These are phyloP conservation scores for Dryadomyces quercus-mongolicae DNA, from an alignment of 2,329 filamentous ascomycete species.

Conservation along the genomic window DNA sequence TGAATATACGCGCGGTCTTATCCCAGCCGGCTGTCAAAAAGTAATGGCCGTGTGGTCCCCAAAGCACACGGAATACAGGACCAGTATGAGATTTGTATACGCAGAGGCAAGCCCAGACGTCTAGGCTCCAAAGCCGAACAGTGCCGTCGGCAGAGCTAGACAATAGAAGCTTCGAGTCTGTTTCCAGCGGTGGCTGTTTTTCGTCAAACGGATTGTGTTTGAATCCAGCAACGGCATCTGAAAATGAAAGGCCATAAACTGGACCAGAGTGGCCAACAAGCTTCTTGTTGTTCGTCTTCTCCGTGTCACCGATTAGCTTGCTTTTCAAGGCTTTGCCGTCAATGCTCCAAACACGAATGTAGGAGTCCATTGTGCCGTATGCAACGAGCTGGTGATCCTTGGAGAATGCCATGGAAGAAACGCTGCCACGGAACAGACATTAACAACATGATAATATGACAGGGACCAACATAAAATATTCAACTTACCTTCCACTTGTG, in stretches of 20 bases:
- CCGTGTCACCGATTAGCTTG: slow-evolving; percentile 45
- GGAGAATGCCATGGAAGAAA: slow-evolving; percentile 93
- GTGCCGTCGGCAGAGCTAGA: slow-evolving; percentile 82
- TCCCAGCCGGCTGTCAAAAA: slow-evolving; percentile 83
- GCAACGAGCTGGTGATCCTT: slow-evolving; percentile 81
- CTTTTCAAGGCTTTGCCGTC: slow-evolving; percentile 73
- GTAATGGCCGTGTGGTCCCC: slow-evolving; percentile 92
- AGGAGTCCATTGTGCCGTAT: slow-evolving; percentile 83
- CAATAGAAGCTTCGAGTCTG: slow-evolving; percentile 61
- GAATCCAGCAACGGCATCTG: slow-evolving; percentile 49
- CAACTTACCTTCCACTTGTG: slow-evolving; percentile 68
- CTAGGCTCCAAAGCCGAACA: slow-evolving; percentile 83
- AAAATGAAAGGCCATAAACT: slow-evolving; percentile 83
- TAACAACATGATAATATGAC: slow-evolving; percentile 10
- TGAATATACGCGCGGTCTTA: slow-evolving; percentile 82
- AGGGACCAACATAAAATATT: background rate
- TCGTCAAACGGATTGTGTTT: slow-evolving; percentile 39
- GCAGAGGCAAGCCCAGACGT: slow-evolving; percentile 84
- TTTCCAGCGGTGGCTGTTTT: slow-evolving; percentile 32
- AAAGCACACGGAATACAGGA: slow-evolving; percentile 77
- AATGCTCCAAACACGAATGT: slow-evolving; percentile 87
- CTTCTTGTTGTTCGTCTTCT: slow-evolving; percentile 53
- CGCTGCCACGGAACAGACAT: slow-evolving; percentile 32
- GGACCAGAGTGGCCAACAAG: slow-evolving; percentile 83
- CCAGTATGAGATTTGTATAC: slow-evolving; percentile 89